phyloP scores from a whole-genome alignment of 179 eudicot genomes.

The Beta corolliflora region DNA sequence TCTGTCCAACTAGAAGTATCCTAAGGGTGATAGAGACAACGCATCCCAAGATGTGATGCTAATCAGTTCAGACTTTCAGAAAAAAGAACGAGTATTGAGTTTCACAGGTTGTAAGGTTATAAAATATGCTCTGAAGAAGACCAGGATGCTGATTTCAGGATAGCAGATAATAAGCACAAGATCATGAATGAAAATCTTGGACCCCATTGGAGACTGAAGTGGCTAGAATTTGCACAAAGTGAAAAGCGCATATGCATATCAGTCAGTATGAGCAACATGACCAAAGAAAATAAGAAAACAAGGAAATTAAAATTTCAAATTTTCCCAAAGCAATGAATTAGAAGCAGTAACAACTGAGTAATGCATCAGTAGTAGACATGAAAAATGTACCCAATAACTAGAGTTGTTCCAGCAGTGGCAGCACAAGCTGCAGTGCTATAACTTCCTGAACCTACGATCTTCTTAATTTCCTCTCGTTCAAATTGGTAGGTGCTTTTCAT shows the following conservation, averaged over 20 bases:
- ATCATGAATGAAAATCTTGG: not conserved
- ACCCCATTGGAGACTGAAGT: not conserved
- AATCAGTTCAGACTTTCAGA: not conserved
- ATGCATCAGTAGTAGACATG: not conserved
- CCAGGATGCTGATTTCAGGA: not conserved
- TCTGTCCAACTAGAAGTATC: slow-evolving; percentile 1
- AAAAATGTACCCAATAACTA: slow-evolving; percentile 70
- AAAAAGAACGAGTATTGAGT: not conserved
- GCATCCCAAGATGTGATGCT: not conserved
- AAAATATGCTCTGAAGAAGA: not conserved
- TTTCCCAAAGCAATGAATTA: slow-evolving; percentile 1
- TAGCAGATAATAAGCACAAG: not conserved
- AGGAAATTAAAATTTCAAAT: too few relatives aligned
- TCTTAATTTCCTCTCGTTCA: slow-evolving; percentile 73
- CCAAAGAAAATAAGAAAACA: not conserved
- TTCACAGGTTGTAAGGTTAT: not conserved
- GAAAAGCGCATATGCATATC: too few relatives aligned
- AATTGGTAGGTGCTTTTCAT: slow-evolving; percentile 63
- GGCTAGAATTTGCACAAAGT: not conserved
- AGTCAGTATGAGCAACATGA: slow-evolving; percentile 3
- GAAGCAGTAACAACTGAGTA: not conserved
- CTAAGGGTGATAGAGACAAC: not conserved
- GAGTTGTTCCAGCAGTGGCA: slow-evolving; percentile 82
- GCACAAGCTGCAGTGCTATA: slow-evolving; percentile 56
- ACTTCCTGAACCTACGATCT: slow-evolving; percentile 60